Evolutionary conservation across 441 rosid genomes (phyloP).

Genomic region (Pelargonium australe): DNA sequence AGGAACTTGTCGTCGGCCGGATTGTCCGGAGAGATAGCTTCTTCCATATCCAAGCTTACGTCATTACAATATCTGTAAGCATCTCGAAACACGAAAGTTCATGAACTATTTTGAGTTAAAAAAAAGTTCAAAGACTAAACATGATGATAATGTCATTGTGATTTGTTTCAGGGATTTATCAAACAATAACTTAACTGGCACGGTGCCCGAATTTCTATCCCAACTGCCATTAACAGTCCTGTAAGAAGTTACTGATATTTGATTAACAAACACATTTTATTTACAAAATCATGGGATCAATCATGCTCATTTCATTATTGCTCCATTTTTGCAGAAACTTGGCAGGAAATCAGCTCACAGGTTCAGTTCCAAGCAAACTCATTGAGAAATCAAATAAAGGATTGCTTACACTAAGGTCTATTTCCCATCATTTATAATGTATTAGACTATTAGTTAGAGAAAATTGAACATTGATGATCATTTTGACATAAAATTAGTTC

Average conservation of each 20-base stretch:
- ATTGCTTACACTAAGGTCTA: neutral
- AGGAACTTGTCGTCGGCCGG: conserved; percentile 14
- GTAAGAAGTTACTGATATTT: neutral
- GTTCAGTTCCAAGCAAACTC: conserved; percentile 5
- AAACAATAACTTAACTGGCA: neutral
- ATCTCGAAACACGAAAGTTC: neutral
- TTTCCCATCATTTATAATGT: neutral
- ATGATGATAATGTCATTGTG: too few relatives aligned
- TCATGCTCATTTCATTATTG: neutral
- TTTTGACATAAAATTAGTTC: too few relatives aligned
- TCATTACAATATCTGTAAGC: neutral
- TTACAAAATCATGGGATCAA: neutral
- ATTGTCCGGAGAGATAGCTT: conserved; percentile 9
- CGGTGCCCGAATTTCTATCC: neutral
- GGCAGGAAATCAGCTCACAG: neutral
- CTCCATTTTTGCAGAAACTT: neutral
- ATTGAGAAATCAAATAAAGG: neutral
- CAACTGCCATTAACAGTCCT: conserved; percentile 6
- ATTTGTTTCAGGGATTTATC: conserved; percentile 9
- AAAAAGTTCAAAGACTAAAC: too few relatives aligned
- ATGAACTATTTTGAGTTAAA: too few relatives aligned
- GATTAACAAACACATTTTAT: neutral
- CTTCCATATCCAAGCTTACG: neutral
- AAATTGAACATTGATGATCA: neutral
- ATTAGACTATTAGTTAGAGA: neutral